Evolutionary conservation across 176 grass and related monocot genomes (phyloP), one percentile per base, ranked within the genome.

Genomic region (Carex cristatella): DNA sequence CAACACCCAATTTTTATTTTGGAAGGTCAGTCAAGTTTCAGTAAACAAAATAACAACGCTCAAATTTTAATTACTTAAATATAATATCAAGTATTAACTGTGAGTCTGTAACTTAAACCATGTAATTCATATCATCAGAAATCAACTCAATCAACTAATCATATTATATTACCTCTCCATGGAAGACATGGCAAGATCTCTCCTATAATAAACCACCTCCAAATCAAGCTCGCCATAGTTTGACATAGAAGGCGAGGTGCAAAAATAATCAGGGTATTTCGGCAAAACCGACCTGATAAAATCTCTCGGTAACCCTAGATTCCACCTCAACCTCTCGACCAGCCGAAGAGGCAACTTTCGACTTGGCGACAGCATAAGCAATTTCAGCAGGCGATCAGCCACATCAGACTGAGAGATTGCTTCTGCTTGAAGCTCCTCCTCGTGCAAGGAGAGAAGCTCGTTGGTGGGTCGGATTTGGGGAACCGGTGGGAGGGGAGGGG

Each of bases 201-300:
- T 93, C 37, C 88, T 61, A 82, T 95, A 98, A 81, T 86, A 94
- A 28, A 98, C 93, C 79, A 98, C 90, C 89, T 98, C 95, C 69
- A 98, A 90, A 69, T 93, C 69, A 38, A 85, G 59, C 19, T 88
- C 86, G 28, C 44, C 27, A 13, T 11, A 38, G n/a, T n/a, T 66
- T 0, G 81, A 65, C 6, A 32, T 63, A 46, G 83, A 87, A 32
- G 68, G 19, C 30, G 90, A 92, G 65, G 92, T 85, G 83, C 87
- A 85, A 73, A 97, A 97, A 81, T 93, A 97, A 85, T 97, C 92
- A 35, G 92, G 92, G 62, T 97, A 97, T 63, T 61, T 57, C 35
- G 89, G 92, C 62, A 97, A 87, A 66, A 97, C 87, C 30, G 92
- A 88, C 7, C 79, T 80, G 18, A 84, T 86, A 83, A 93, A 97